Percentiles rank a stretch among this genome's conserved stretches.
phyloP scores from a whole-genome alignment of 1,139 yeast genomes.

The Suhomyces atakaporum region DNA sequence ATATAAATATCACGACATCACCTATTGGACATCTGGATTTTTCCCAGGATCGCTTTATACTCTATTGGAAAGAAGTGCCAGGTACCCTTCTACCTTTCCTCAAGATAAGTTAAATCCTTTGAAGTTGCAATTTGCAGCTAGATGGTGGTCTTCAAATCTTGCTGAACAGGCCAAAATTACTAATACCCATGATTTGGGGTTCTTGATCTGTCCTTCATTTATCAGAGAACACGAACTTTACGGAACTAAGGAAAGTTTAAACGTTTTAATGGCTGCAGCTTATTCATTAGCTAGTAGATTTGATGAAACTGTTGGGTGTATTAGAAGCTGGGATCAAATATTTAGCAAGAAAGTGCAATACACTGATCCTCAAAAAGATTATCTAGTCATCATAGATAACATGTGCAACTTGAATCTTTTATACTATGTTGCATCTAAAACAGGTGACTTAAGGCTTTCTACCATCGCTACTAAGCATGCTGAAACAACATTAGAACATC shows the following conservation, averaged over 20 bases:
- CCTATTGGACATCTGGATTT: slow-evolving; percentile 31
- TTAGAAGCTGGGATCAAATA: slow-evolving; percentile 27
- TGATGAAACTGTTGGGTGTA: slow-evolving; percentile 22
- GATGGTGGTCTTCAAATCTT: slow-evolving; percentile 23
- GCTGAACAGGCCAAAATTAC: slow-evolving; percentile 21
- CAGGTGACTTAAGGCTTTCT: slow-evolving; percentile 26
- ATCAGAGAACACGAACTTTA: slow-evolving; percentile 22
- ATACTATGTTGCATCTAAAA: slow-evolving; percentile 24
- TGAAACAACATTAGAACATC: slow-evolving; percentile 26
- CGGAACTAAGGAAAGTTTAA: slow-evolving; percentile 18
- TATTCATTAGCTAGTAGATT: slow-evolving; percentile 25
- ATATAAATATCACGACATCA: slow-evolving; percentile 19
- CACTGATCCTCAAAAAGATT: slow-evolving; percentile 20
- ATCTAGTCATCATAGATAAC: slow-evolving; percentile 30
- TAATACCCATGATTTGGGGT: slow-evolving; percentile 31
- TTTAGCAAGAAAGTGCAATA: slow-evolving; percentile 17
- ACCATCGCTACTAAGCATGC: slow-evolving; percentile 30
- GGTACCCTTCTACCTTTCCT: slow-evolving; percentile 15
- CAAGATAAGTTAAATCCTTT: slow-evolving; percentile 11
- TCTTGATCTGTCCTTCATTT: slow-evolving; percentile 26
- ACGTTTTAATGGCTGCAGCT: slow-evolving; percentile 24
- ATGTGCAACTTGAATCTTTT: slow-evolving; percentile 31
- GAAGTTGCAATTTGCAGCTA: slow-evolving; percentile 22
- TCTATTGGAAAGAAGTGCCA: slow-evolving; percentile 21
- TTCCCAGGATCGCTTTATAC: slow-evolving; percentile 27